These are phyloP conservation scores for Colletotrichum sp. DNA, from an alignment of 2,329 filamentous ascomycete species.

Conservation along the genomic window DNA sequence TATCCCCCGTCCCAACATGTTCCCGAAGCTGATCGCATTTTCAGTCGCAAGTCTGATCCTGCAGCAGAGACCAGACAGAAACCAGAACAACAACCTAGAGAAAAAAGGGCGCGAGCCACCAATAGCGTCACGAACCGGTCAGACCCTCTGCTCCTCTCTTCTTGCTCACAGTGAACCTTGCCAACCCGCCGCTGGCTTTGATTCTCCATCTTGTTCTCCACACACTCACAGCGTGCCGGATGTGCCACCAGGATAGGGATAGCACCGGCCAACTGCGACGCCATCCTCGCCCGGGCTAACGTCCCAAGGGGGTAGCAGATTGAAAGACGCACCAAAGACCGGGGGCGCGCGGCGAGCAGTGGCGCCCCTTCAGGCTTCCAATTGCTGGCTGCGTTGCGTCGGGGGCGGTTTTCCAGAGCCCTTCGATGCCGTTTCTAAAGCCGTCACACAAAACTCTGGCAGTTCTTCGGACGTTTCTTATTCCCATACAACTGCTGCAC, in stretches of 20 bases:
- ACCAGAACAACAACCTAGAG: not conserved
- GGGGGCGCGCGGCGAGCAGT: not conserved
- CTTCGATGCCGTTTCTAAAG: conserved; percentile 7
- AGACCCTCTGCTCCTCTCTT: not conserved
- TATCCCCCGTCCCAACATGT: not conserved
- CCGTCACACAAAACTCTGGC: conserved; percentile 7
- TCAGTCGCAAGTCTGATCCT: not conserved
- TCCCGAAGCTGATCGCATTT: not conserved
- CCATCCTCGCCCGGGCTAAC: not conserved
- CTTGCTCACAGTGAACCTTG: not conserved
- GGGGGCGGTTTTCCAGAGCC: conserved; percentile 4
- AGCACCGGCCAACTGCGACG: conserved; percentile 13
- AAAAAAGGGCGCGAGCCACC: not conserved
- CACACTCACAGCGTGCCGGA: conserved; percentile 6
- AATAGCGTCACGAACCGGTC: not conserved
- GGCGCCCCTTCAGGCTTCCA: not conserved
- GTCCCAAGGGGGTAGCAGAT: conserved; percentile 3
- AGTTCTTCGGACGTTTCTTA: conserved; percentile 5
- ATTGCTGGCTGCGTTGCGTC: not conserved
- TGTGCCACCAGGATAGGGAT: conserved; percentile 22
- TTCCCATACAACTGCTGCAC: not conserved
- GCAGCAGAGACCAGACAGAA: not conserved
- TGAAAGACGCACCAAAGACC: not conserved
- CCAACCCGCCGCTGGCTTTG: not conserved
- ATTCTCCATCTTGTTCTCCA: not conserved